Base-by-base conservation (phyloP, 116 monocot species). In the Trichopus zeylanicus region DNA sequence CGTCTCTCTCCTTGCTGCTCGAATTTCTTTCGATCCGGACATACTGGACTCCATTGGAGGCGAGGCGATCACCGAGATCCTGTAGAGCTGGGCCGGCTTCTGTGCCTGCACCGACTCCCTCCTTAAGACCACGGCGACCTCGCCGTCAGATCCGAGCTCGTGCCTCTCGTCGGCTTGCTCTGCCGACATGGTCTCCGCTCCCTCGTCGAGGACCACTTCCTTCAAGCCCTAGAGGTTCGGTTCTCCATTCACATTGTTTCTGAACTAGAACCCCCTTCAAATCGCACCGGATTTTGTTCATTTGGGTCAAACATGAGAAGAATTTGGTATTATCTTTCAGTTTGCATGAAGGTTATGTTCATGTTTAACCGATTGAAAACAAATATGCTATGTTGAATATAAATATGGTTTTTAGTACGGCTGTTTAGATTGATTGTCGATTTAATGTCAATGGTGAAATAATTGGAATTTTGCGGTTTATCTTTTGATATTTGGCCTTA, bases 131-230 rank as follows among this genome's bases (percentile, higher is more conserved):
- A 29, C 29, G 77, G 67, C 12, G 80, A 70, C 31, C 63, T 68
- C 70, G 47, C 69, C 37, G 69, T 48, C 7, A 66, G 46, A 6
- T 59, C 77, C 21, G 61, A 72, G 29, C 19, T 78, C 30, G 23
- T 22, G 19, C 48, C 67, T 35, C 56, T 53, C n/a, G 83, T 78
- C 37, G 51, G 56, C 46, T 12, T 59, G 12, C 73, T 93, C 25
- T 78, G 89, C 63, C 21, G 27, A 18, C 59, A 76, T 21, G 82
- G 82, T 42, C 71, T 93, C 22, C 47, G 56, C 29, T 57, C 70
- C 8, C 80, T 93, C 46, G 42, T 73, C n/a, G 70, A 68, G 55
- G 93, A 93, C 34, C 72, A 89, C 66, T 88, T 93, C 68, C 73
- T 85, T 46, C 77, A 70, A 19, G 68, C 67, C 26, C 66, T 88